These are phyloP conservation scores for Pseudonitzschia multiseries DNA, from an alignment of 108 stramenopile species.

Conservation along the genomic window DNA sequence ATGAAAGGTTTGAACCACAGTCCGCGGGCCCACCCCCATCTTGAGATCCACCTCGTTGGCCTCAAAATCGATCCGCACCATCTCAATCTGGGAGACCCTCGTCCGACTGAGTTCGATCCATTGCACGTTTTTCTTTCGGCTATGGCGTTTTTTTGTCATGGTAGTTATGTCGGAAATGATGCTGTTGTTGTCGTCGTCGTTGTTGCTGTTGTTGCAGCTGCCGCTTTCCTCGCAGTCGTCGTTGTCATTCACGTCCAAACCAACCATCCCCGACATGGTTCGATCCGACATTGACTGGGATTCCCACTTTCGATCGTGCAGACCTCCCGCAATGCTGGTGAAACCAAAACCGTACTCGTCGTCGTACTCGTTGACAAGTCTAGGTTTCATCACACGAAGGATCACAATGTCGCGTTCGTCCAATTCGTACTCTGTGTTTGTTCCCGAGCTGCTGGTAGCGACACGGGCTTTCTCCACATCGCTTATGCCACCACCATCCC, in stretches of 20 bases:
- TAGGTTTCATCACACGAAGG: conserved; percentile 20
- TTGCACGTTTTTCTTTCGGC: background rate
- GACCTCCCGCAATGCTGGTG: background rate
- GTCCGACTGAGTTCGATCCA: conserved; percentile 30
- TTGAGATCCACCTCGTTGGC: conserved; percentile 18
- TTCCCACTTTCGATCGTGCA: conserved; percentile 8
- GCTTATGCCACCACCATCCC: background rate
- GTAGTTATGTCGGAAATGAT: background rate
- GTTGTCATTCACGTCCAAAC: background rate
- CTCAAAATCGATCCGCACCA: background rate
- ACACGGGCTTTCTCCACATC: background rate
- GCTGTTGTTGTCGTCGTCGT: background rate
- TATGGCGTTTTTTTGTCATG: background rate
- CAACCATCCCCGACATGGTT: conserved; percentile 10
- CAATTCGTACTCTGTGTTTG: background rate
- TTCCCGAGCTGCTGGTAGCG: background rate
- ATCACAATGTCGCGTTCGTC: conserved; percentile 14
- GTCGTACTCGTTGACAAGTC: background rate
- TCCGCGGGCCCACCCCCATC: conserved; percentile 17
- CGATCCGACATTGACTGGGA: conserved; percentile 12
- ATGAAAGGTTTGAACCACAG: conserved; percentile 15
- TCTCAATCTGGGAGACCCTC: conserved; percentile 9
- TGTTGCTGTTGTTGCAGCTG: background rate
- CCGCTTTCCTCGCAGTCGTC: conserved; percentile 5
- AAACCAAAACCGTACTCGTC: conserved; percentile 2